Percentiles rank a stretch among this genome's conserved stretches.
phyloP scores from a whole-genome alignment of 2,329 filamentous ascomycete genomes.

The Monosporascus sp. region DNA sequence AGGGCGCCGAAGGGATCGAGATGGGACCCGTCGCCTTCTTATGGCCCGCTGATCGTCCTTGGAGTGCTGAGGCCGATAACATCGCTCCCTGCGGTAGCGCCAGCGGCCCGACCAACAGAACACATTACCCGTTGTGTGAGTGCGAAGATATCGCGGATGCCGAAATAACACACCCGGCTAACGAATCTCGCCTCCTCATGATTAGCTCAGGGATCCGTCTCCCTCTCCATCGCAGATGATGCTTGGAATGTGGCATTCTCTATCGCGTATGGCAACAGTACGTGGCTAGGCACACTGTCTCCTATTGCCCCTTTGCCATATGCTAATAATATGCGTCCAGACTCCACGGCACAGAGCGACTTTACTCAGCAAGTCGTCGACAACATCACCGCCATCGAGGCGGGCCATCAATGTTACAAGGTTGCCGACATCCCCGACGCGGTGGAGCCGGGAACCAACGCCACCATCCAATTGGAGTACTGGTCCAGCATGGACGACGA shows the following conservation, averaged over 20 bases:
- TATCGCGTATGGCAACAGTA: conserved; percentile 42
- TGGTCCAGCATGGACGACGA: conserved; percentile 26
- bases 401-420: conserved; percentile 34
- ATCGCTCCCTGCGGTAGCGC: conserved; percentile 46
- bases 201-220: conserved; percentile 43
- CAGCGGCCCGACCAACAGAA: conserved; percentile 39
- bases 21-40: conserved; percentile 53
- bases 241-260: conserved; percentile 45
- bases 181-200: neutral
- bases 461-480: conserved; percentile 33
- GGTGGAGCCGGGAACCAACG: conserved; percentile 26
- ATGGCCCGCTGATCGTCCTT: conserved; percentile 47
- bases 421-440: conserved; percentile 20
- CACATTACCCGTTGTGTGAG: conserved; percentile 45
- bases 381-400: conserved; percentile 23
- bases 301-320: neutral
- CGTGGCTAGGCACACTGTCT: conserved; percentile 8
- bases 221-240: conserved; percentile 46
- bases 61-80: conserved; percentile 45
- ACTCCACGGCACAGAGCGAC: conserved; percentile 27
- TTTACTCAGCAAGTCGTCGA: conserved; percentile 27
- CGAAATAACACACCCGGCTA: too few relatives aligned
- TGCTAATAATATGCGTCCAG: conserved; percentile 7
- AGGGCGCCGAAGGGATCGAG: conserved; percentile 22
- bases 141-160: neutral